Conservation (phyloP, 345 rosid species). For the Clausena lansium region DNA sequence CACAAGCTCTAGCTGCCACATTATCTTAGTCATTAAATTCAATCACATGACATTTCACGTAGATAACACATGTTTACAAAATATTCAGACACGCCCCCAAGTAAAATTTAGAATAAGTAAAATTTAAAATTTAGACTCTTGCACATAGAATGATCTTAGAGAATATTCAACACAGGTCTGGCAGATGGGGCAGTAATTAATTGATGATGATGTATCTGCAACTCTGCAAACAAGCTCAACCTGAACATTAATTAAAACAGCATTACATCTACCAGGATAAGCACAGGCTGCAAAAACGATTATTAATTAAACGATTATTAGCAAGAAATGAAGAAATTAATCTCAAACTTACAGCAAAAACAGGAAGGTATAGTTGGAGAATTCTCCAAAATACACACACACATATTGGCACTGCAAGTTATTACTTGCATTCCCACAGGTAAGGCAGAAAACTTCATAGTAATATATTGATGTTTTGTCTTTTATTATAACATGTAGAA, state of each 20-base stretch:
- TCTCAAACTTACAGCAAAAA: not conserved
- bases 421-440: not conserved
- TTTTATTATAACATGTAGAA: no score
- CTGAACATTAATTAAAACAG: slow-evolving; percentile 33
- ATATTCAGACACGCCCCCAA: not conserved
- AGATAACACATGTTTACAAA: no score
- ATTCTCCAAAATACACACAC: no score
- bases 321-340: not conserved
- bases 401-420: no score
- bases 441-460: not conserved
- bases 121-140: no score
- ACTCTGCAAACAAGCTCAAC: slow-evolving; percentile 81
- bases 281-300: not conserved
- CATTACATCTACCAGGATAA: not conserved
- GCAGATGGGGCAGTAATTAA: slow-evolving; percentile 77
- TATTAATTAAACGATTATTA: no score
- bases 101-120: not conserved
- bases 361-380: not conserved
- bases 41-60: no score
- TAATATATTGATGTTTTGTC: no score
- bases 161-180: slow-evolving; percentile 62
- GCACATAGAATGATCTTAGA: slow-evolving; percentile 63
- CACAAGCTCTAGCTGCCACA: no score
- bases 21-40: no score
- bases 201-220: slow-evolving; percentile 79